Conservation (phyloP, 2,329 filamentous ascomycete species). For the Sporothrix pallida region DNA sequence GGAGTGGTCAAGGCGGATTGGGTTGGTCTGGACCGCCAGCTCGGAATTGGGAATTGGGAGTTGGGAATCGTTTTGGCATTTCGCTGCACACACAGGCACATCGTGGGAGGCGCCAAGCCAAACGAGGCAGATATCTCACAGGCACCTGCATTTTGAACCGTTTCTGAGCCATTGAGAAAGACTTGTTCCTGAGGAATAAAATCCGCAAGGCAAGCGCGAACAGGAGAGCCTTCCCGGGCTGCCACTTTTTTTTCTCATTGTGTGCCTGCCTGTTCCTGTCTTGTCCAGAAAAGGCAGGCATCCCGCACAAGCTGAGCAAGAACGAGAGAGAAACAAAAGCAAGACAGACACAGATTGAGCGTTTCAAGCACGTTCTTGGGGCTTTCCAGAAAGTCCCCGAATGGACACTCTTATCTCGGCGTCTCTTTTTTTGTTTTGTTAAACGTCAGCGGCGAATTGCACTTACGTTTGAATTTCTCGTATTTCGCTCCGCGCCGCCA, state of each 20-base stretch:
- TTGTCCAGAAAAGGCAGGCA: constrained; percentile 22
- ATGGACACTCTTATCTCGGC: not conserved
- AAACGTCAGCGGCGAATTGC: not conserved
- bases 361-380: constrained; percentile 10
- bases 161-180: too few species aligned
- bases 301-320: constrained; percentile 19
- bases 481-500: constrained; percentile 18
- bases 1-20: not conserved
- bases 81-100: not conserved
- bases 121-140: constrained; percentile 23
- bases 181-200: not conserved
- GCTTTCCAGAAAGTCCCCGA: constrained; percentile 1
- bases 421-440: not conserved
- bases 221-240: not conserved
- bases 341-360: not conserved
- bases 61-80: not conserved
- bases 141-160: constrained; percentile 6
- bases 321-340: constrained; percentile 22
- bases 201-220: not conserved
- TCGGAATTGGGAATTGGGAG: not conserved
- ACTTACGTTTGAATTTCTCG: constrained; percentile 26
- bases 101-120: constrained; percentile 17
- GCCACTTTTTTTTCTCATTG: not conserved
- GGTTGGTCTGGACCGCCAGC: not conserved
- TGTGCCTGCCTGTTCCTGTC: not conserved